A percentile compares a stretch with the other conserved stretches of the same genome.
Evolutionary conservation across 345 rosid genomes (phyloP).

Genomic region (Gossypium australe): DNA sequence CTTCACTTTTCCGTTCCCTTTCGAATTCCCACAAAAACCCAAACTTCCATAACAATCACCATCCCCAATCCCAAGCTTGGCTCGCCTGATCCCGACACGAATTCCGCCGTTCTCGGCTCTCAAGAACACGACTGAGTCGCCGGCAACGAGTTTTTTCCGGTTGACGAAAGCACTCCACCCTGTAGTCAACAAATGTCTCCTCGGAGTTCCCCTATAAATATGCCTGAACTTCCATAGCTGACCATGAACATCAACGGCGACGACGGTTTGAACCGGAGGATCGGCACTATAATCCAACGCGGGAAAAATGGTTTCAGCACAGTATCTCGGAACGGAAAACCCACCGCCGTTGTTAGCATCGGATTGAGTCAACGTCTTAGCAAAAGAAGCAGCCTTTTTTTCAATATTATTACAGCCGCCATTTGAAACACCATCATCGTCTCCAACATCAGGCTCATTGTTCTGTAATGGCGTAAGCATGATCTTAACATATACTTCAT

Average conservation of each 20-base stretch:
- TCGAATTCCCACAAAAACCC: slow-evolving; percentile 31
- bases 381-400: slow-evolving; percentile 81
- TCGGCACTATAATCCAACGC: slow-evolving; percentile 73
- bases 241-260: slow-evolving; percentile 83
- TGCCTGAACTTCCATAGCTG: slow-evolving; percentile 91
- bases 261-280: slow-evolving; percentile 88
- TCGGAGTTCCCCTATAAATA: slow-evolving; percentile 90
- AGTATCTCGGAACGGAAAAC: slow-evolving; percentile 91
- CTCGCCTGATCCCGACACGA: slow-evolving; percentile 75
- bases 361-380: slow-evolving; percentile 87
- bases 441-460: slow-evolving; percentile 27
- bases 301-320: slow-evolving; percentile 94
- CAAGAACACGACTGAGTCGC: slow-evolving; percentile 85
- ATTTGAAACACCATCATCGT: slow-evolving; percentile 25
- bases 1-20: slow-evolving; percentile 46
- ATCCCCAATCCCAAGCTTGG: slow-evolving; percentile 52
- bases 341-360: slow-evolving; percentile 99
- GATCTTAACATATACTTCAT: background rate
- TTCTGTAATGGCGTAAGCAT: slow-evolving; percentile 7
- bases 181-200: slow-evolving; percentile 84
- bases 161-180: slow-evolving; percentile 97
- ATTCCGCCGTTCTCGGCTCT: slow-evolving; percentile 77
- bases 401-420: slow-evolving; percentile 20
- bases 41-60: slow-evolving; percentile 41
- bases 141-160: slow-evolving; percentile 87